Conservation (phyloP, 495 filamentous ascomycete genomes). For the Aspergillus diversus region DNA sequence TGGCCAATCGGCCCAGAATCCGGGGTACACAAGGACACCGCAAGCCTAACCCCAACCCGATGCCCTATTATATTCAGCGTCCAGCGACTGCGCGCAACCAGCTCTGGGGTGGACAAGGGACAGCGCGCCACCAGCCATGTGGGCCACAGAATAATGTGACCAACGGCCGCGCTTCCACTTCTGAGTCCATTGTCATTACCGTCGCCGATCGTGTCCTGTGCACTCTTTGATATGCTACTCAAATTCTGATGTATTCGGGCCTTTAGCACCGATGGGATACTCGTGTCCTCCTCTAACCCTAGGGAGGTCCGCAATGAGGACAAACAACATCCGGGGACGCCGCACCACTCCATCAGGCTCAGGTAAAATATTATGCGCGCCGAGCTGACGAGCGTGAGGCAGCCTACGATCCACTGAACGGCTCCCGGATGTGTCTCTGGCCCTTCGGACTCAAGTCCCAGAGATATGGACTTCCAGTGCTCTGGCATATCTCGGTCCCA, state of each 20-base stretch:
- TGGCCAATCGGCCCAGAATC: neutral
- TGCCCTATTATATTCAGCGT: neutral
- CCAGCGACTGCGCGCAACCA: neutral
- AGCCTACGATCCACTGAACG: neutral
- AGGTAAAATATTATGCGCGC: neutral
- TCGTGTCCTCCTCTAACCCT: neutral
- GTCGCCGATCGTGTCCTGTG: neutral
- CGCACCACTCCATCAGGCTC: neutral
- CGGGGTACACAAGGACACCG: neutral
- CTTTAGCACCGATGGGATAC: neutral
- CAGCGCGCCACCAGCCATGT: neutral
- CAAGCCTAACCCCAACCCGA: constrained; percentile 1
- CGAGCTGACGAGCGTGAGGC: neutral
- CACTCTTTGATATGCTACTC: neutral
- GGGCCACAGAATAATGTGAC: neutral
- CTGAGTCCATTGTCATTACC: neutral
- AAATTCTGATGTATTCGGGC: neutral
- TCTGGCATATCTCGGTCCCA: constrained; percentile 1
- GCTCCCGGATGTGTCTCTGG: neutral
- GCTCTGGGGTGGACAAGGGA: neutral
- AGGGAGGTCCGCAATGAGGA: neutral
- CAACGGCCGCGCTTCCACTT: neutral
- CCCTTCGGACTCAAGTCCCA: neutral
- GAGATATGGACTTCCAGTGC: neutral
- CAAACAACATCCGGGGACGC: neutral